These are phyloP conservation scores for Cladosporium halotolerans DNA, from an alignment of 2,329 filamentous ascomycete species.

Conservation along the genomic window DNA sequence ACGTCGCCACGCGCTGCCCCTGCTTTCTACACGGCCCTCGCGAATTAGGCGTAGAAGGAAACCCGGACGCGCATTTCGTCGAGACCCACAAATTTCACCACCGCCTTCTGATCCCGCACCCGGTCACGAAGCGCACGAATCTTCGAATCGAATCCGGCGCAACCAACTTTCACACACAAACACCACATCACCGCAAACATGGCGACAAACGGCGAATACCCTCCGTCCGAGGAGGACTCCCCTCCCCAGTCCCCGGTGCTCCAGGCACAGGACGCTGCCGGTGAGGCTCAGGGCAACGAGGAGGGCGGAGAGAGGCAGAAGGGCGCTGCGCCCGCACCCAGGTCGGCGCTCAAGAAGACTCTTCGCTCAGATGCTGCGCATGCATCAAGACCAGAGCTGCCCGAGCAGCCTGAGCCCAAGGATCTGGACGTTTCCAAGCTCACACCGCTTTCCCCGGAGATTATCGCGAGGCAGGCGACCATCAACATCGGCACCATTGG, in stretches of 20 bases:
- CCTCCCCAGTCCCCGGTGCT: constrained; percentile 50
- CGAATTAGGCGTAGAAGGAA: background rate
- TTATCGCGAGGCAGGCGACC: constrained; percentile 94
- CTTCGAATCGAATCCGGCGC: background rate
- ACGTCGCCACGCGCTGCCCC: no score
- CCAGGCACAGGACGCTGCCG: constrained; percentile 52
- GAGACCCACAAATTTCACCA: no score
- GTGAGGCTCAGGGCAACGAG: constrained; percentile 68
- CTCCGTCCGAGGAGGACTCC: constrained; percentile 43
- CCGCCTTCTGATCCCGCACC: background rate
- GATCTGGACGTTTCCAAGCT: constrained; percentile 76
- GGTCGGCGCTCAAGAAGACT: constrained; percentile 81
- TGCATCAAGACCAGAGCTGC: constrained; percentile 59
- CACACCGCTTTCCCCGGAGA: constrained; percentile 85
- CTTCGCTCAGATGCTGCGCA: constrained; percentile 51
- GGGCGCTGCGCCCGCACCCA: constrained; percentile 52
- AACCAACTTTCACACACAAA: constrained; percentile 1
- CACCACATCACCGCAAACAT: constrained; percentile 37
- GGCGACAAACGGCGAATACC: constrained; percentile 50
- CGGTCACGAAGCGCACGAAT: background rate
- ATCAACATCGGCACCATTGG: constrained; percentile 99
- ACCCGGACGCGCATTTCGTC: background rate
- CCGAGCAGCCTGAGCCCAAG: constrained; percentile 88
- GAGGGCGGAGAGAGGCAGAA: constrained; percentile 56
- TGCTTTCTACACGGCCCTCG: background rate